phyloP scores from a whole-genome alignment of 1,284 basidiomycete species.

The Sporisorium exsertum region DNA sequence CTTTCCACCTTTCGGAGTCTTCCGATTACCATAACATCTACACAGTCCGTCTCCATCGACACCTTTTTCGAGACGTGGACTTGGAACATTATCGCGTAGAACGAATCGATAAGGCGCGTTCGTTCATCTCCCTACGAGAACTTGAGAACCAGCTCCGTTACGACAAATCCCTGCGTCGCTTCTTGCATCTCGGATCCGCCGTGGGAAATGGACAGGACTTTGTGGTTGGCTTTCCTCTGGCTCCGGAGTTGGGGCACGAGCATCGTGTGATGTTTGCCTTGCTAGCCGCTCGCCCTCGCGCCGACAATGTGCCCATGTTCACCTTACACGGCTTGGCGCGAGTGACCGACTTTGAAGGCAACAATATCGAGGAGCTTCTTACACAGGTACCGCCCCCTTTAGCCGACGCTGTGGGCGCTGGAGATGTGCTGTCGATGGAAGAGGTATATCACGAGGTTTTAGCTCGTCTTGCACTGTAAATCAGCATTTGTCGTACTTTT shows the following conservation, averaged over 20 bases:
- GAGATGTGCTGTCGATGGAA: not conserved
- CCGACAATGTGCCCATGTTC: not conserved
- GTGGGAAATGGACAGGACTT: not conserved
- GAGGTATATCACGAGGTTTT: not conserved
- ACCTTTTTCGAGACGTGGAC: not conserved
- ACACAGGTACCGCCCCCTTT: not conserved
- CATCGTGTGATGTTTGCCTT: conserved; percentile 1
- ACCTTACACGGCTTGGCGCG: conserved; percentile 1
- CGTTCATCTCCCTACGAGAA: not conserved
- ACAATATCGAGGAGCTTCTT: not conserved
- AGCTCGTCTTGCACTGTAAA: not conserved
- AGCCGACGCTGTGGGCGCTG: not conserved
- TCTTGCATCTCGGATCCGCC: conserved; percentile 8
- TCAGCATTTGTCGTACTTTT: no score
- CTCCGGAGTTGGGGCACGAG: not conserved
- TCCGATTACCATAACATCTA: not conserved
- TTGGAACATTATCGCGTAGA: not conserved
- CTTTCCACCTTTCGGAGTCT: conserved; percentile 1
- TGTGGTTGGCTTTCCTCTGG: not conserved
- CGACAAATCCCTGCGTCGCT: not conserved
- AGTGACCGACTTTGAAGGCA: not conserved
- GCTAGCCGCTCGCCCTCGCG: not conserved
- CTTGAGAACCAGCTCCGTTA: conserved; percentile 10
- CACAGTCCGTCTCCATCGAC: not conserved
- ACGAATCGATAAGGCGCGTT: not conserved